Evolutionary conservation across 805 yeast genomes (phyloP), one percentile per base, ranked within the genome.

Genomic region (Saccharomyces paradoxus): DNA sequence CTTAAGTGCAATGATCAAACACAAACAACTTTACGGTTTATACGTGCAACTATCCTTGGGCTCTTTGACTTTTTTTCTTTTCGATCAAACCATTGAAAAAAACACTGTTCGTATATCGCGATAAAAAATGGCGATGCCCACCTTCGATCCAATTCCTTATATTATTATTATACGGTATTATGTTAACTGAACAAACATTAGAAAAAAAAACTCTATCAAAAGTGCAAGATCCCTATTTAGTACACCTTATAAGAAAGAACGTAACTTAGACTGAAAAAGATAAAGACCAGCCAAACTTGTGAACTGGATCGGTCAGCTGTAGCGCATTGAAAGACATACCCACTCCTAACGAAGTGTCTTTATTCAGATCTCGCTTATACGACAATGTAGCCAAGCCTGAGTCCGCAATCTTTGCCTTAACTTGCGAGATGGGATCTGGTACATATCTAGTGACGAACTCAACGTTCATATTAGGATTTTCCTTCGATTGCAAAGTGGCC

Each of bases 291-390:
- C 99, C 99, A 70, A 94, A 81, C 84, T 94, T 91, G 85, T 94
- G 99, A 70, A 94, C 96, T 62, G 97, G 89, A 81, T 91, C 97
- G 72, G 88, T 84, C 71, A 92, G 82, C 76, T 92, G 87, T 76
- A 91, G 82, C 68, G 97, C 96, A 76, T 94, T 96, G 77, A 94
- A 85, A 60, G 96, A 89, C 67, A 95, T 87, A 81, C 99, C 99
- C 63, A 94, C 82, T 74, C 99, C 99, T 68, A 94, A 80, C 71
- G 88, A 89, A 67, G 94, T 96, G 76, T 97, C 97, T 59, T 95
- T 95, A 80, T 92, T 88, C 75, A 94, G 82, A 67, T 82, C 85
- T 80, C 92, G 98, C 71, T 92, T 87, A 86, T 91, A 94, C 60
- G 97, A 81, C 68, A 94, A 78, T 63, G 96, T 90, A 64, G 96